phyloP scores from a whole-genome alignment of 352 stramenopile genomes.

The Phytophthora kernoviae region DNA sequence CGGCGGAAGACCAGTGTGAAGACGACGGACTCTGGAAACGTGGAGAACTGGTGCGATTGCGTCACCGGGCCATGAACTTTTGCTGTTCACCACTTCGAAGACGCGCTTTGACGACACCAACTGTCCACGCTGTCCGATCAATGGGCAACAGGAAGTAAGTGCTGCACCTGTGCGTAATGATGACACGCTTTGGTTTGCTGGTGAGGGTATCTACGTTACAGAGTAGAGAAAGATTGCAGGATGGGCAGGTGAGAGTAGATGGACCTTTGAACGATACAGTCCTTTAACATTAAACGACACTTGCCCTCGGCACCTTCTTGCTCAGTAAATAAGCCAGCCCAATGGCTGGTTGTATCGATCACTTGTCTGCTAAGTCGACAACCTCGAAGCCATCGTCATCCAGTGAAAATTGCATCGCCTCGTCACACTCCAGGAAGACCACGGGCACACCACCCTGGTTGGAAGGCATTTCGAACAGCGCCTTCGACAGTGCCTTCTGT shows the following conservation, averaged over 20 bases:
- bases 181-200: conserved; percentile 76
- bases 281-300: conserved; percentile 35
- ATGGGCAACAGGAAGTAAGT: conserved; percentile 87
- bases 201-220: conserved; percentile 83
- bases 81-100: conserved; percentile 53
- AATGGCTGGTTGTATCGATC: background rate
- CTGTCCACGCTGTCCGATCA: conserved; percentile 83
- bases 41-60: conserved; percentile 71
- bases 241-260: conserved; percentile 10
- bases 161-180: conserved; percentile 50
- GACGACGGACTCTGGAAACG: conserved; percentile 81
- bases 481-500: conserved; percentile 46
- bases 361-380: conserved; percentile 30
- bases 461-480: conserved; percentile 71
- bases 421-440: conserved; percentile 71
- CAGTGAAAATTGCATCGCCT: conserved; percentile 75
- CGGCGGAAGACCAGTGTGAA: conserved; percentile 63
- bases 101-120: conserved; percentile 80
- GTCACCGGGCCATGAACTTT: conserved; percentile 57
- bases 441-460: conserved; percentile 78
- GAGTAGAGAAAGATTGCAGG: conserved; percentile 25
- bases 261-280: conserved; percentile 14
- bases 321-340: conserved; percentile 11
- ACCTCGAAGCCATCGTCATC: conserved; percentile 87
- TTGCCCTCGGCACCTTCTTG: conserved; percentile 5